Evolutionary conservation across 2,329 filamentous ascomycete species (phyloP), one percentile per base, ranked within the genome.

Genomic region (Cadophora gregata): DNA sequence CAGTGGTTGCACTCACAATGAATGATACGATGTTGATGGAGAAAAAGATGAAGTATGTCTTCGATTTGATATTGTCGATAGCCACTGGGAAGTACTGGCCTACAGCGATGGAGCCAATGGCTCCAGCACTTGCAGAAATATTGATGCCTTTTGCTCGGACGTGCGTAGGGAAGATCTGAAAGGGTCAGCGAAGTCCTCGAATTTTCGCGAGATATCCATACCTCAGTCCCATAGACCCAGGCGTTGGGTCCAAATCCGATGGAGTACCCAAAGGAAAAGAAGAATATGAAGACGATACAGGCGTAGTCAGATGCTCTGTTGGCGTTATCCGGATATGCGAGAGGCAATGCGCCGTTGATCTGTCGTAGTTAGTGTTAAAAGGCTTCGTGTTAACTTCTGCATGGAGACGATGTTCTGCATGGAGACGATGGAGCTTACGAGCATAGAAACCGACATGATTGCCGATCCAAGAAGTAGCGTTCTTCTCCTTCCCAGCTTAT

Each of bases 141-240:
- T 84, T 87, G 61, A 88, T 80, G 3, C 85, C 85, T 0, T 83
- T 81, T 3, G 85, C 85, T 12, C 85, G 83, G n/a, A 86, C 79
- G 5, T 84, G 78, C 0, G 85, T 87, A 2, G 85, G 85, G 72
- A 88, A 87, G 69, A 88, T 87, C 64, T 69, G 38, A 4, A 48
- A 4, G n/a, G 19, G 25, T 51, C 8, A 33, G 80, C 82, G 31
- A 33, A n/a, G 14, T 29, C 24, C 29, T 29, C 25, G 4, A n/a
- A 21, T 8, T 47, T 12, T 24, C 19, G 62, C 24, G 21, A 27
- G 14, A 38, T 33, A 3, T 3, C 59, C 75, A 27, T 68, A 85
- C 83, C 78, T 88, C 85, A 0, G 84, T 81, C n/a, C 84, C 83
- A 67, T 88, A 88, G 0, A 88, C 84, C 85, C 85, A 88, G 0